Evolutionary conservation across 495 filamentous ascomycete species (phyloP), one percentile per base, ranked within the genome.

Genomic region (Eremomyces bilateralis): DNA sequence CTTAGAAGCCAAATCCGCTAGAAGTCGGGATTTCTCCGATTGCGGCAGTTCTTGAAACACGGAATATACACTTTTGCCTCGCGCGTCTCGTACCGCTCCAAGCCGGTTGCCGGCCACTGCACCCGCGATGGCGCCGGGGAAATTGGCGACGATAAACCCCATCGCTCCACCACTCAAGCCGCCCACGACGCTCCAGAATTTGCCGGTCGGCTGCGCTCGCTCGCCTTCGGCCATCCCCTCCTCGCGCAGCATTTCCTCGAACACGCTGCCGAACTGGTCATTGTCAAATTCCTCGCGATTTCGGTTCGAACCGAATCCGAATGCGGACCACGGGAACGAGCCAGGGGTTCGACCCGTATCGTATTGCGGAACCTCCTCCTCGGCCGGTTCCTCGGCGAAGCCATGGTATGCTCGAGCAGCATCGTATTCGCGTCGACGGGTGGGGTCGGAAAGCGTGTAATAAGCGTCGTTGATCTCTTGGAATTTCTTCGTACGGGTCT

Each of bases 381-480:
- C 67, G 18, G 61, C 63, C 15, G 61, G 64, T 38, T 71, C 63
- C 16, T 44, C 48, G 12, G 59, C 54, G n/a, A 20, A 8, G 33
- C 53, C 50, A 33, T 56, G 54, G 48, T 59, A 64, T 15, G 47
- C 40, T 32, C 81, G 73, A 27, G 75, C 66, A 29, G 69, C 61
- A 50, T 97, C 85, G 58, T 95, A 97, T 36, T 94, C 80, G 22
- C 71, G 67, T n/a, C 88, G 75, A 1, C 90, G 71, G 4, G 56
- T 43, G 3, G 73, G 47, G 50, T 97, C 83, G 0, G 76, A 83
- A 27, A 97, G 76, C 16, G 83, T 90, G 52, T 83, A 97, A 63
- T 97, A 97, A 46, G 88, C 88, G 53, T 95, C 88, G 60, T 93
- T 97, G 47, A 97, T 78, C 39, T 80, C 69, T 53, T 97, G 88